Evolutionary conservation across 768 basidiomycete species (phyloP).

Genomic region (Tremella fuciformis): DNA sequence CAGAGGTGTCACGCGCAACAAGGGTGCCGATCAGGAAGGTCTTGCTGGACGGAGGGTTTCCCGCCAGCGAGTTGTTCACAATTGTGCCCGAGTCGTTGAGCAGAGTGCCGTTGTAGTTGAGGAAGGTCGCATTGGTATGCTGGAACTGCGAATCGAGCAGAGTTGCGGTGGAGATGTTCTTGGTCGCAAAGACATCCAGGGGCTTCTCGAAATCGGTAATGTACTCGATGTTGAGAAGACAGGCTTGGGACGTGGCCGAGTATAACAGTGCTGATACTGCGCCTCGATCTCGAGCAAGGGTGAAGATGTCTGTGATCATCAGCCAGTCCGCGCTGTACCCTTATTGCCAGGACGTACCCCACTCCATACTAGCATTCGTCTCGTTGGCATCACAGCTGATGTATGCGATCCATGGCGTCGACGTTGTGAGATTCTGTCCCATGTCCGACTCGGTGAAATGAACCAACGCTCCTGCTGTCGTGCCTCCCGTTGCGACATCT

Average conservation of each 20-base stretch:
- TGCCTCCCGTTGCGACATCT: conserved; percentile 45
- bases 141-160: conserved; percentile 61
- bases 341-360: conserved; percentile 28
- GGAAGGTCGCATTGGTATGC: conserved; percentile 59
- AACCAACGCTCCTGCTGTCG: conserved; percentile 71
- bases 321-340: neutral
- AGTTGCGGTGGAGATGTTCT: conserved; percentile 60
- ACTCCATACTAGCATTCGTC: conserved; percentile 57
- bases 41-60: conserved; percentile 17
- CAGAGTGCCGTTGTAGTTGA: conserved; percentile 59
- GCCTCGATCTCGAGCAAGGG: conserved; percentile 71
- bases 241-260: conserved; percentile 67
- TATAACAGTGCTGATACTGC: conserved; percentile 80
- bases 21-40: conserved; percentile 69
- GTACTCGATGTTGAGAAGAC: conserved; percentile 72
- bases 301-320: conserved; percentile 68
- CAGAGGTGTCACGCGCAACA: conserved; percentile 63
- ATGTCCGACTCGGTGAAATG: conserved; percentile 71
- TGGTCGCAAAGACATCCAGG: conserved; percentile 59
- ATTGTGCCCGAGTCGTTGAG: conserved; percentile 58
- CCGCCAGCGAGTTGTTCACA: conserved; percentile 34
- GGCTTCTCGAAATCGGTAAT: conserved; percentile 61
- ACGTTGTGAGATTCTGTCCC: conserved; percentile 55
- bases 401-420: conserved; percentile 87
- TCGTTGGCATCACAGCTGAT: conserved; percentile 77